Percentiles rank a stretch among this genome's conserved stretches.
phyloP scores from a whole-genome alignment of 2,329 filamentous ascomycete genomes.

The Fusarium tricinctum region DNA sequence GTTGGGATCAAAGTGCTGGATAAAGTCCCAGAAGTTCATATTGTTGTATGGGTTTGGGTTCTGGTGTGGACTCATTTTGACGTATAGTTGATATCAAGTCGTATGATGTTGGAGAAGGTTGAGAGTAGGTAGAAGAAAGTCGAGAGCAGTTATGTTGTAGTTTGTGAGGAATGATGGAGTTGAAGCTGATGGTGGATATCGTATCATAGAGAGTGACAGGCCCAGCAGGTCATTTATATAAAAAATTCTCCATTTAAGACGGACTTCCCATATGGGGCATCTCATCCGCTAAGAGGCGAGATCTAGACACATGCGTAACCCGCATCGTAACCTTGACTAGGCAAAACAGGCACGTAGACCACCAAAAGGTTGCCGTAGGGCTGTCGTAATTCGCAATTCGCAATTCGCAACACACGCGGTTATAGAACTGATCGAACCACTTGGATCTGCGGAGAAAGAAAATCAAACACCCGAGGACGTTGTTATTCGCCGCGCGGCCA shows the following conservation, averaged over 20 bases:
- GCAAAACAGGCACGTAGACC: slow-evolving; percentile 45
- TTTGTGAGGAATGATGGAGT: slow-evolving; percentile 23
- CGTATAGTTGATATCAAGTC: background rate
- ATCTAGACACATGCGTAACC: slow-evolving; percentile 41
- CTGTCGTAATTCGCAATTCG: background rate
- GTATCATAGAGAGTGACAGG: slow-evolving; percentile 12
- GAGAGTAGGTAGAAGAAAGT: slow-evolving; percentile 7
- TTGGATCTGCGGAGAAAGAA: slow-evolving; percentile 30
- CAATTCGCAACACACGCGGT: background rate
- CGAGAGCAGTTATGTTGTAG: slow-evolving; percentile 4
- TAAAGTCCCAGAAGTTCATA: slow-evolving; percentile 54
- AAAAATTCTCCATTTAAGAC: slow-evolving; percentile 28
- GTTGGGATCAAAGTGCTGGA: slow-evolving; percentile 54
- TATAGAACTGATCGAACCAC: slow-evolving; percentile 44
- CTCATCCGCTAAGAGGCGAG: slow-evolving; percentile 37
- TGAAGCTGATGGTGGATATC: slow-evolving; percentile 23
- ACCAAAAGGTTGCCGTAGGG: background rate
- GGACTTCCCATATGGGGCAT: slow-evolving; percentile 34
- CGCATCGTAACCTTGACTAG: slow-evolving; percentile 35
- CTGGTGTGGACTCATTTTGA: slow-evolving; percentile 46
- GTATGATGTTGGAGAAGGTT: background rate
- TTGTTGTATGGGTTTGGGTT: slow-evolving; percentile 44
- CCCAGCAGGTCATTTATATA: slow-evolving; percentile 39
- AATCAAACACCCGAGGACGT: slow-evolving; percentile 14
- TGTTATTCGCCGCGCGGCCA: slow-evolving; percentile 46